A percentile compares a stretch with the other conserved stretches of the same genome.
Conservation (phyloP, 2,329 filamentous ascomycete species). For the Fusarium nelsonii region DNA sequence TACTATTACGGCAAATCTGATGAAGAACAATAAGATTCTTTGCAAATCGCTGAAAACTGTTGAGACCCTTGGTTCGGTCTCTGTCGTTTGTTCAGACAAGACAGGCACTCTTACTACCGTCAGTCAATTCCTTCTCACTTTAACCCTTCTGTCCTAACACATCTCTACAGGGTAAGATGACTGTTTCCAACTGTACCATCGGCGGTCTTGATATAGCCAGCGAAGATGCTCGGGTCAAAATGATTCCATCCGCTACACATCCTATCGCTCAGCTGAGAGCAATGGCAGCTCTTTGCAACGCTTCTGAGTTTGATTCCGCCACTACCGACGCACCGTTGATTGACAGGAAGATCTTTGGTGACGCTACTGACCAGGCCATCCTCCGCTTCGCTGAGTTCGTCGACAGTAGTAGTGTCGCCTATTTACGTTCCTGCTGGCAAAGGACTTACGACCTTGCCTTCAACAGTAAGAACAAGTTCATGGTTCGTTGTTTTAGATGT, state of each 20-base stretch:
- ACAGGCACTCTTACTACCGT: constrained; percentile 73
- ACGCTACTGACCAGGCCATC: constrained; percentile 82
- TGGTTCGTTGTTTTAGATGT: constrained; percentile 61
- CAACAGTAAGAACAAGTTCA: constrained; percentile 88
- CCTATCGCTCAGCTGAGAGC: constrained; percentile 70
- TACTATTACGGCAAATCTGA: constrained; percentile 81
- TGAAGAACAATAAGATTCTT: constrained; percentile 81
- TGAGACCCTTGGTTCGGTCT: constrained; percentile 79
- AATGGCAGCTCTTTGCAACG: constrained; percentile 77
- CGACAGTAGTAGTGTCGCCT: constrained; percentile 64
- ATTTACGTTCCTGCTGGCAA: constrained; percentile 72
- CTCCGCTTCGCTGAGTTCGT: constrained; percentile 74
- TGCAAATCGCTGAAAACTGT: constrained; percentile 86
- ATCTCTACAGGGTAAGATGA: constrained; percentile 74
- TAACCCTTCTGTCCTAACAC: neutral
- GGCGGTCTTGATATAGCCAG: constrained; percentile 63
- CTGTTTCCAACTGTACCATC: constrained; percentile 75
- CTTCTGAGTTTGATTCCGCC: constrained; percentile 78
- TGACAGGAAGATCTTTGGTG: constrained; percentile 75
- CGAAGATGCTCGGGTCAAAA: constrained; percentile 62
- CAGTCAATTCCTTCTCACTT: constrained; percentile 16
- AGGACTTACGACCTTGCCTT: constrained; percentile 77
- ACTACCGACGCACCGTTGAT: constrained; percentile 69
- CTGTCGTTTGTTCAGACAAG: constrained; percentile 82
- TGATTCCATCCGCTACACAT: constrained; percentile 46